Evolutionary conservation across 225 moss, liverwort and hornwort species (phyloP).

Genomic region (Lunularia cruciata): DNA sequence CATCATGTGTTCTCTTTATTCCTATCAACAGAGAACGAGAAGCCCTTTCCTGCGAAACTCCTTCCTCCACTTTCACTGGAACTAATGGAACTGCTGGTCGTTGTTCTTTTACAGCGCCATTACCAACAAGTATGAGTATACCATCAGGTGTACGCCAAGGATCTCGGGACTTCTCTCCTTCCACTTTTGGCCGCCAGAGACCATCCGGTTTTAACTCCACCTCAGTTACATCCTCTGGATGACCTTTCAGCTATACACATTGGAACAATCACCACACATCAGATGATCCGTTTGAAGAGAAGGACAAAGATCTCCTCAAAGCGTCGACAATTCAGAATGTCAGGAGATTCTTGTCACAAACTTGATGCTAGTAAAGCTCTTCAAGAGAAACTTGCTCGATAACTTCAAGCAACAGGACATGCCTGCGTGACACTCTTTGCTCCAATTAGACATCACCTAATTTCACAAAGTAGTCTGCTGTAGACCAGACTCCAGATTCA

Average conservation of each 20-base stretch:
- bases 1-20: constrained; percentile 67
- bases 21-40: constrained; percentile 52
- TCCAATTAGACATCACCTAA: too few relatives aligned
- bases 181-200: constrained; percentile 52
- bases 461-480: too few relatives aligned
- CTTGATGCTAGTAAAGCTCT: too few relatives aligned
- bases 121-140: constrained; percentile 34
- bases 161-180: constrained; percentile 60
- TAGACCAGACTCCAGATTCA: too few relatives aligned
- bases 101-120: constrained; percentile 51
- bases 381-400: too few relatives aligned
- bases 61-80: constrained; percentile 85
- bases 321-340: too few relatives aligned
- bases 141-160: constrained; percentile 86
- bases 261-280: neutral
- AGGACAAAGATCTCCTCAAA: too few relatives aligned
- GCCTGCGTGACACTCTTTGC: too few relatives aligned
- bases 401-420: too few relatives aligned
- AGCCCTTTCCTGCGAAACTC: constrained; percentile 70
- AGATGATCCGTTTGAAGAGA: neutral
- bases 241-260: constrained; percentile 33
- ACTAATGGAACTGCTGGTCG: constrained; percentile 37
- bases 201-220: constrained; percentile 59
- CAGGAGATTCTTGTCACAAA: too few relatives aligned
- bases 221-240: constrained; percentile 55